Evolutionary conservation across 345 rosid genomes (phyloP), one percentile per base, ranked within the genome.

Genomic region (Aquilaria yunnanensis): DNA sequence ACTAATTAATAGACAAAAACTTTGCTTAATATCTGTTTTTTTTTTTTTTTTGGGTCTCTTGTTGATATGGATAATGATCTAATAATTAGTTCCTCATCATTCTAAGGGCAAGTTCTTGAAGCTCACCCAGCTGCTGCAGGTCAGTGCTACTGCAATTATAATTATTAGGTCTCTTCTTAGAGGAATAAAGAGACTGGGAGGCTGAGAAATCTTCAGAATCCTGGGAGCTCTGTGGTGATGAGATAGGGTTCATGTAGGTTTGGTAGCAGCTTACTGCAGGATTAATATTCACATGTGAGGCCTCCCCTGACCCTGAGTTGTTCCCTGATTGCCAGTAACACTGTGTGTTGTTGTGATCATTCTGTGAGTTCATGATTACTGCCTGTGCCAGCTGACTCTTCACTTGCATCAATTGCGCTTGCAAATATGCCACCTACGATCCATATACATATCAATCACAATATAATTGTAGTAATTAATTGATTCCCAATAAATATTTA

Each of bases 361-460:
- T 23, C 23, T 69, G 52, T 56, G 81, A 55, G 56, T 74, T 77
- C 63, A 63, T 65, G 58, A 74, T 67, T 69, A 73, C 68, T 69
- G 72, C 76, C 48, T 81, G 86, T 34, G 82, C 88, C 41, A 90
- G 65, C 45, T 83, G 95, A 62, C 93, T 83, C 75, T 85, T 90
- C 72, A 76, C 80, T 81, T 88, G 95, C 88, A 86, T 83, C 80
- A 94, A 53, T 70, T 94, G 99, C 12, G 91, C 84, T 78, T 94
- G 97, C 67, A 94, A 75, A 64, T 57, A 78, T 50, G 97, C 90
- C 68, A 94, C 96, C 99, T 87, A 23, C 23, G 23, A 23, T 23
- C 23, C 23, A 23, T 23, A 30, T 72, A 59, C 32, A 29, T 33
- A 55, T 61, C 23, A 23, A 23, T 23, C 23, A 23, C 23, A 23